These are phyloP conservation scores for Clonostachys solani DNA, from an alignment of 2,329 filamentous ascomycete species.

Conservation along the genomic window DNA sequence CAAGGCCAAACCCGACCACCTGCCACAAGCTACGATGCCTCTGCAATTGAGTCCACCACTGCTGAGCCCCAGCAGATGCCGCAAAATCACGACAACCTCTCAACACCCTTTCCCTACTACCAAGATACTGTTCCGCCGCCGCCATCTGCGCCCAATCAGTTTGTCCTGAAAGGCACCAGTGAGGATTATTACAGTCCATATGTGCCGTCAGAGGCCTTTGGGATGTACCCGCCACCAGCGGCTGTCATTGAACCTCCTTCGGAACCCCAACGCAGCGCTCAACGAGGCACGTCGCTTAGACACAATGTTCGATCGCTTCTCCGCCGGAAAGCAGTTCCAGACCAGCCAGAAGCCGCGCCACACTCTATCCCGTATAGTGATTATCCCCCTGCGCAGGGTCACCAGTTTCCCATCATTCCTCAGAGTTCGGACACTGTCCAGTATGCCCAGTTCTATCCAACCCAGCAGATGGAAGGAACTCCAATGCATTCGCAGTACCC, in stretches of 20 bases:
- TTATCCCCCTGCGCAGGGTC: no score
- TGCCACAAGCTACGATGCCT: slow-evolving; percentile 1
- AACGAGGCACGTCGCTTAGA: slow-evolving; percentile 25
- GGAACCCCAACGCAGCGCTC: slow-evolving; percentile 6
- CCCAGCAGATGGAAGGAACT: no score
- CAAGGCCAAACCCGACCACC: not conserved
- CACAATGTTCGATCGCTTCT: slow-evolving; percentile 28
- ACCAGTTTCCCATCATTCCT: no score
- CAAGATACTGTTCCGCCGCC: slow-evolving; percentile 17
- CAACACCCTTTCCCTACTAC: slow-evolving; percentile 12
- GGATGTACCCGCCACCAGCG: slow-evolving; percentile 17
- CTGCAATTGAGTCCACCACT: slow-evolving; percentile 6
- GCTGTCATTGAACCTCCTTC: not conserved
- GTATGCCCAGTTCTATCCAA: no score
- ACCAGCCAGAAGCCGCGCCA: slow-evolving; percentile 5
- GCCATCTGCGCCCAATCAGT: slow-evolving; percentile 18
- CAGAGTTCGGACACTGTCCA: no score
- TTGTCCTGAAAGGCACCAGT: slow-evolving; percentile 26
- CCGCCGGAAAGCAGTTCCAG: slow-evolving; percentile 23
- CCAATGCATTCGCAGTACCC: no score
- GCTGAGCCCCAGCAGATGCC: not conserved
- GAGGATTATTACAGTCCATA: slow-evolving; percentile 36
- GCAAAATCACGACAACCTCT: slow-evolving; percentile 6
- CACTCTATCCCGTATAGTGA: no score
- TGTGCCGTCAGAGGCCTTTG: slow-evolving; percentile 33